Evolutionary conservation across 2,329 filamentous ascomycete genomes (phyloP).

Genomic region (Colletotrichum simmondsii): DNA sequence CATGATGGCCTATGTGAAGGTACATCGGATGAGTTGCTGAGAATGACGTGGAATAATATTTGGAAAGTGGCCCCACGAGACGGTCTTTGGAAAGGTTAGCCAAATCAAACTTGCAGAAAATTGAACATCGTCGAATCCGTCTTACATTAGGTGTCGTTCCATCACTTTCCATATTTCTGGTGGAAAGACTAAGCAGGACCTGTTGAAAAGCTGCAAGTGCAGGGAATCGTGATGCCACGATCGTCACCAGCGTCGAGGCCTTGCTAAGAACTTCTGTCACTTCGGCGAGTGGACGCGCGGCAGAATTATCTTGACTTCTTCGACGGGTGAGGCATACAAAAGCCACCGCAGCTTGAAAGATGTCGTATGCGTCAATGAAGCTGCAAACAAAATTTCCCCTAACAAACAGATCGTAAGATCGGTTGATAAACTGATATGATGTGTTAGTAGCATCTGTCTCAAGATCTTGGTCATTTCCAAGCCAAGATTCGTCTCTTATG

Average conservation of each 20-base stretch:
- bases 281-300: neutral
- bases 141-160: no score
- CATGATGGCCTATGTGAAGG: neutral
- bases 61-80: neutral
- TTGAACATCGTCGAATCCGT: neutral
- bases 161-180: neutral
- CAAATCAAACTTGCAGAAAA: neutral
- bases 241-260: slow-evolving; percentile 2
- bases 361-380: slow-evolving; percentile 29
- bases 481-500: neutral
- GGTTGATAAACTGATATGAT: slow-evolving; percentile 12
- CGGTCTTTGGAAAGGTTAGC: neutral
- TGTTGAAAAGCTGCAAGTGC: slow-evolving; percentile 20
- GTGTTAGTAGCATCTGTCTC: slow-evolving; percentile 6
- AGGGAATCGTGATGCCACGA: slow-evolving; percentile 19
- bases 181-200: slow-evolving; percentile 16
- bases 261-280: slow-evolving; percentile 14
- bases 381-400: neutral
- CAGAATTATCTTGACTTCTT: neutral
- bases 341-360: slow-evolving; percentile 22
- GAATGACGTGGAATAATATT: slow-evolving; percentile 5
- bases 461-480: slow-evolving; percentile 8
- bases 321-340: slow-evolving; percentile 7
- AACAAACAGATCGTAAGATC: neutral
- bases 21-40: slow-evolving; percentile 18